Conservation (phyloP, 176 grass and related monocot genomes). For the Oryza coarctata region DNA sequence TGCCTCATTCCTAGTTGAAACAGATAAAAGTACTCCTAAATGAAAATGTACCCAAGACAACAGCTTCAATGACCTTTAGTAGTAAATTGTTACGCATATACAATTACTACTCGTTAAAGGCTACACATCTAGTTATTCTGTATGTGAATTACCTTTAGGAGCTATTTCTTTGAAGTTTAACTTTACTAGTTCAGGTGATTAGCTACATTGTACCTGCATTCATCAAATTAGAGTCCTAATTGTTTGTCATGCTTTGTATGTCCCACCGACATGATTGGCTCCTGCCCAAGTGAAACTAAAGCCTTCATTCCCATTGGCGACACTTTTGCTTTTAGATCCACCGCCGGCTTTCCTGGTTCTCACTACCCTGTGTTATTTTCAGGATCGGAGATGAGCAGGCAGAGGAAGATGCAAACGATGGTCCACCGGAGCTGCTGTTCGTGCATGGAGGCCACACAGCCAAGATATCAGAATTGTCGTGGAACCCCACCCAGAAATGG, state of each 20-base stretch:
- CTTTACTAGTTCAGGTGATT: neutral
- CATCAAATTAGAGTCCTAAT: neutral
- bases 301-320: neutral
- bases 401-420: slow-evolving; percentile 78
- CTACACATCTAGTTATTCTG: neutral
- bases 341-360: neutral
- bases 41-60: neutral
- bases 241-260: neutral
- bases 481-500: slow-evolving; percentile 75
- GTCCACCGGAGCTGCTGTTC: slow-evolving; percentile 86
- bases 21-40: neutral
- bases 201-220: neutral
- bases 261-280: neutral
- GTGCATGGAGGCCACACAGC: slow-evolving; percentile 75
- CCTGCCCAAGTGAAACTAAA: slow-evolving; percentile 13
- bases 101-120: neutral
- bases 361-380: neutral
- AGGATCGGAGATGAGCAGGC: slow-evolving; percentile 95
- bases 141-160: neutral
- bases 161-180: neutral
- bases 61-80: neutral
- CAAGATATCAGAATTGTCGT: slow-evolving; percentile 89
- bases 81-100: neutral
- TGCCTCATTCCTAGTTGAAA: neutral
- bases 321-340: neutral